phyloP scores from a whole-genome alignment of 345 rosid species.

The Euclidium syriacum region DNA sequence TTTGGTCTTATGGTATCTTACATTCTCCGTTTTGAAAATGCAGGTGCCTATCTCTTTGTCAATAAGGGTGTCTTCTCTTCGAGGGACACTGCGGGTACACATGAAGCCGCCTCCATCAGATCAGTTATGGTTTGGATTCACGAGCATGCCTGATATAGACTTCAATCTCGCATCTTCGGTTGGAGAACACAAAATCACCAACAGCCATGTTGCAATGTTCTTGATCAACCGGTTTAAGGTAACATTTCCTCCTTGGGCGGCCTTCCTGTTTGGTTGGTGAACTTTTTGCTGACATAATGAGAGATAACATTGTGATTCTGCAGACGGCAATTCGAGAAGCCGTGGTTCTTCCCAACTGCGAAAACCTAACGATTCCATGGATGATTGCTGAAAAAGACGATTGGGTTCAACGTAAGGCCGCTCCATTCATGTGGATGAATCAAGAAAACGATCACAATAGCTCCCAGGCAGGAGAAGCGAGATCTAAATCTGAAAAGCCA shows the following conservation, averaged over 20 bases:
- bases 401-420: constrained; percentile 73
- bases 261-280: constrained; percentile 7
- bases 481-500: constrained; percentile 33
- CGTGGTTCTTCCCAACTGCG: constrained; percentile 87
- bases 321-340: constrained; percentile 72
- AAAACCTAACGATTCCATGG: constrained; percentile 72
- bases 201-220: constrained; percentile 57
- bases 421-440: constrained; percentile 82
- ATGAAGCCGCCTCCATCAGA: constrained; percentile 96
- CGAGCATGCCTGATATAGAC: constrained; percentile 83
- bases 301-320: constrained; percentile 18
- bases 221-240: constrained; percentile 85
- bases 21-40: constrained; percentile 23
- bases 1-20: constrained; percentile 7
- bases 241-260: constrained; percentile 1
- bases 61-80: constrained; percentile 68
- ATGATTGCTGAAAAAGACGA: constrained; percentile 94
- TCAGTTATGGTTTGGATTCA: constrained; percentile 88
- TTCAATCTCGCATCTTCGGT: constrained; percentile 70
- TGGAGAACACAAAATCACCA: constrained; percentile 85
- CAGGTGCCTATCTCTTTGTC: constrained; percentile 91
- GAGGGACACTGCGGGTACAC: constrained; percentile 74
- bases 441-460: constrained; percentile 46
- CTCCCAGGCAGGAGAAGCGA: constrained; percentile 29
- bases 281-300: not conserved